Conservation (phyloP, 2,329 filamentous ascomycete genomes). For the Scedosporium aurantiacum region DNA sequence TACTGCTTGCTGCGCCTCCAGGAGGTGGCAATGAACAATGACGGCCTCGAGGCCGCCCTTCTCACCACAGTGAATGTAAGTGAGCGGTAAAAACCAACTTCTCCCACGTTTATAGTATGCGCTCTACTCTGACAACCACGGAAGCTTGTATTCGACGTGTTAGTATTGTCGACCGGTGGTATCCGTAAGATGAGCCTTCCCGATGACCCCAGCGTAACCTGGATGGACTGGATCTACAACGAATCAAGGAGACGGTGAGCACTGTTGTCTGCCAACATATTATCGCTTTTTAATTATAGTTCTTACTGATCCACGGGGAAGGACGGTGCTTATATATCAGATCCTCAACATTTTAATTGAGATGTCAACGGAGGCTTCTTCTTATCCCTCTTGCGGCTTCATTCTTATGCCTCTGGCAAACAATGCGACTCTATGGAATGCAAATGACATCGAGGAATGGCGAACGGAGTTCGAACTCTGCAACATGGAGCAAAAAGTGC, state of each 20-base stretch:
- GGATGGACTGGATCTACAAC: conserved; percentile 10
- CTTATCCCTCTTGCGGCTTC: conserved; percentile 6
- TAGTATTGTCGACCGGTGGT: background rate
- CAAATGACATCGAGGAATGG: conserved; percentile 8
- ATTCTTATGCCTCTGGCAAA: conserved; percentile 9
- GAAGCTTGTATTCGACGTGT: no score
- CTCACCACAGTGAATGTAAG: no score
- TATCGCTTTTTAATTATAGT: no score
- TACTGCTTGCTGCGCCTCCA: conserved; percentile 11
- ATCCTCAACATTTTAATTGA: conserved; percentile 9
- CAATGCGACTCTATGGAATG: conserved; percentile 8
- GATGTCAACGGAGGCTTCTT: background rate
- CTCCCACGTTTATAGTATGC: background rate
- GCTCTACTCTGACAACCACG: no score
- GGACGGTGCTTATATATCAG: conserved; percentile 6
- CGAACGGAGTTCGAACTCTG: conserved; percentile 1
- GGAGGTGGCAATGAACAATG: background rate
- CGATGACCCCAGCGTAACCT: conserved; percentile 4
- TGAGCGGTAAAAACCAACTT: background rate
- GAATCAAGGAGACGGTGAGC: conserved; percentile 11
- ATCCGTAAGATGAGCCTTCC: conserved; percentile 4
- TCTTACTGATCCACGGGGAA: no score
- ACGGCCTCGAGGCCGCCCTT: no score
- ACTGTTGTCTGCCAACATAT: no score
- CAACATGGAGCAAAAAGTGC: conserved; percentile 1